Conservation (phyloP, 768 basidiomycete genomes). For the Leccinellum luteum region DNA sequence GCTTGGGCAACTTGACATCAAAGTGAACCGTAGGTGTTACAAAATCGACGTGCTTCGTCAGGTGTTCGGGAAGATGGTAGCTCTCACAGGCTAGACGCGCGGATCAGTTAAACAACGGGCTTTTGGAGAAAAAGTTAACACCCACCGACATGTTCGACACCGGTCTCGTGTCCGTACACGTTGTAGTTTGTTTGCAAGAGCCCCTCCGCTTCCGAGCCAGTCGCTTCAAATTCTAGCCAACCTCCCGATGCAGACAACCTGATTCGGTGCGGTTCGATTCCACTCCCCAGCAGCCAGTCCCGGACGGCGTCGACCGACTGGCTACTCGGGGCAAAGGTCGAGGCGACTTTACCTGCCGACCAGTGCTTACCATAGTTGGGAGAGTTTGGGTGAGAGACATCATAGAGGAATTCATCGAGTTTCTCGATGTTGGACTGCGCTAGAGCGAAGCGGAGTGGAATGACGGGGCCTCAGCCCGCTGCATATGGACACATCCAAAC, state of each 20-base stretch:
- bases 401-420: conserved; percentile 40
- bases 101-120: not conserved
- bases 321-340: conserved; percentile 41
- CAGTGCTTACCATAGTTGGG: conserved; percentile 46
- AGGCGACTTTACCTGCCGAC: conserved; percentile 37
- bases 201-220: conserved; percentile 43
- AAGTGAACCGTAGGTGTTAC: conserved; percentile 47
- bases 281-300: conserved; percentile 38
- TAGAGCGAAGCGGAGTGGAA: conserved; percentile 48
- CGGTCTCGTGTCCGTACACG: conserved; percentile 40
- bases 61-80: conserved; percentile 40
- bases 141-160: conserved; percentile 38
- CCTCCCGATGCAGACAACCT: conserved; percentile 31
- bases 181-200: conserved; percentile 43
- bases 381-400: conserved; percentile 44
- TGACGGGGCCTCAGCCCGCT: conserved; percentile 28
- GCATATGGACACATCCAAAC: conserved; percentile 36
- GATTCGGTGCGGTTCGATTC: conserved; percentile 37
- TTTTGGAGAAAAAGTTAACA: not conserved
- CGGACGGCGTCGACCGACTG: conserved; percentile 37
- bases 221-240: conserved; percentile 42
- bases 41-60: conserved; percentile 40
- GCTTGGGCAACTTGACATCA: conserved; percentile 26
- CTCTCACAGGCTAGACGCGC: conserved; percentile 34
- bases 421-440: conserved; percentile 39